Percentiles rank a stretch among this genome's conserved stretches.
Evolutionary conservation across 139 green algal genomes (phyloP).

Genomic region (Chlamydomonas applanata): DNA sequence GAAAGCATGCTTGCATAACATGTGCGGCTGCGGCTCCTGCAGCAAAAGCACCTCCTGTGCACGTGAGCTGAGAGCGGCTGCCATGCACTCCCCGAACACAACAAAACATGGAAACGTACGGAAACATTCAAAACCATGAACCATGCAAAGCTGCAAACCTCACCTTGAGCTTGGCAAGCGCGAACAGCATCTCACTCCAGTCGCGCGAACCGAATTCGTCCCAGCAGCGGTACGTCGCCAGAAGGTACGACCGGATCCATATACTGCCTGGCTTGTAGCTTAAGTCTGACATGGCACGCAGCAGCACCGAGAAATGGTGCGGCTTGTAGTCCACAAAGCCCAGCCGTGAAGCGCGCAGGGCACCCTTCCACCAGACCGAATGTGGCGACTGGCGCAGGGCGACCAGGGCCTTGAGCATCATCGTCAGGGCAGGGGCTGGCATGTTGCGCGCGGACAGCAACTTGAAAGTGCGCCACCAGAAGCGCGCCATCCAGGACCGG

Average conservation of each 20-base stretch:
- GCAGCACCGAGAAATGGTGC: conserved; percentile 3
- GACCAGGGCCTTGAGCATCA: conserved; percentile 3
- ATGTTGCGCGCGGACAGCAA: neutral
- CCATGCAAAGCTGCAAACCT: neutral
- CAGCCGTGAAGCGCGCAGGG: neutral
- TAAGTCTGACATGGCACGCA: neutral
- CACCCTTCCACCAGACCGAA: neutral
- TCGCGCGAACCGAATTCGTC: neutral
- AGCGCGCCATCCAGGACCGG: neutral
- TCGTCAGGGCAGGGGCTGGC: neutral
- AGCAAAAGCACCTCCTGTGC: no score
- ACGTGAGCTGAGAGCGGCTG: no score
- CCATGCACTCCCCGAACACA: no score
- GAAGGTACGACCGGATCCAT: neutral
- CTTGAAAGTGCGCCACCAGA: conserved; percentile 1
- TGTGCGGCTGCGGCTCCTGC: no score
- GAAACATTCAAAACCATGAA: no score
- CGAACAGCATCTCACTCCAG: conserved; percentile 2
- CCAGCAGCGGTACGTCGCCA: neutral
- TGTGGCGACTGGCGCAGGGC: neutral
- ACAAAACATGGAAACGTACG: no score
- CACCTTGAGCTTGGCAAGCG: neutral
- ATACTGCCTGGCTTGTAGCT: neutral
- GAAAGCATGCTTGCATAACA: no score
- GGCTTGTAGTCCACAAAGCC: neutral